Conservation (phyloP, 1,284 basidiomycete genomes). For the Rhodotorula sp. region DNA sequence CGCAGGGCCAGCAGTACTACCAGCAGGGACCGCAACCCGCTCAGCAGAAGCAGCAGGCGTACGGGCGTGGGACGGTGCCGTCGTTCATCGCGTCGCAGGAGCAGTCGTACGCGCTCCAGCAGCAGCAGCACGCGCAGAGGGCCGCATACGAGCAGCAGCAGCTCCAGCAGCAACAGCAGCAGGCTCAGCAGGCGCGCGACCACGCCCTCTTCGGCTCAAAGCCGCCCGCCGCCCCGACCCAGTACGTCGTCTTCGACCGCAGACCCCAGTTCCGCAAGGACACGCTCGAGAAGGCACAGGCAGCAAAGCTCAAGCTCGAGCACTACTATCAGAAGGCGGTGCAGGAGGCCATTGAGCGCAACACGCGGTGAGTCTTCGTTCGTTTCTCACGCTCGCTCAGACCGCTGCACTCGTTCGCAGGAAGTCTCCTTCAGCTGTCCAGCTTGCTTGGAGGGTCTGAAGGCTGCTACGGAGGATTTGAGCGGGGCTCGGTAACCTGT, state of each 20-base stretch:
- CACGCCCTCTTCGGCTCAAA: conserved; percentile 6
- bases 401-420: background rate
- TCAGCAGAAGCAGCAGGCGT: conserved; percentile 15
- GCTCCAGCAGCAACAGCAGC: conserved; percentile 20
- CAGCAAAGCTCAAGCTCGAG: conserved; percentile 94
- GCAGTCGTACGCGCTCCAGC: conserved; percentile 18
- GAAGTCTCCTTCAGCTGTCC: background rate
- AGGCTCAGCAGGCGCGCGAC: conserved; percentile 21
- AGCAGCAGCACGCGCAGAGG: conserved; percentile 20
- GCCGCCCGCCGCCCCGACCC: conserved; percentile 50
- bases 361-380: conserved; percentile 62
- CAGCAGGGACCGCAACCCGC: background rate
- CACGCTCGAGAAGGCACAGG: conserved; percentile 86
- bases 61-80: conserved; percentile 33
- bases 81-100: conserved; percentile 31
- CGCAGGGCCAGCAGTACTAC: background rate
- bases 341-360: conserved; percentile 84
- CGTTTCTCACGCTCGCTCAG: background rate
- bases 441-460: no score
- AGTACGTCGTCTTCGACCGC: conserved; percentile 95
- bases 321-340: conserved; percentile 96
- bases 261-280: conserved; percentile 81
- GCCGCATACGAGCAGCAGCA: conserved; percentile 18
- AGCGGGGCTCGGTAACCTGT: no score
- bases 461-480: no score